Conservation (phyloP, 2,329 filamentous ascomycete species). For the Cryphonectria radicalis region DNA sequence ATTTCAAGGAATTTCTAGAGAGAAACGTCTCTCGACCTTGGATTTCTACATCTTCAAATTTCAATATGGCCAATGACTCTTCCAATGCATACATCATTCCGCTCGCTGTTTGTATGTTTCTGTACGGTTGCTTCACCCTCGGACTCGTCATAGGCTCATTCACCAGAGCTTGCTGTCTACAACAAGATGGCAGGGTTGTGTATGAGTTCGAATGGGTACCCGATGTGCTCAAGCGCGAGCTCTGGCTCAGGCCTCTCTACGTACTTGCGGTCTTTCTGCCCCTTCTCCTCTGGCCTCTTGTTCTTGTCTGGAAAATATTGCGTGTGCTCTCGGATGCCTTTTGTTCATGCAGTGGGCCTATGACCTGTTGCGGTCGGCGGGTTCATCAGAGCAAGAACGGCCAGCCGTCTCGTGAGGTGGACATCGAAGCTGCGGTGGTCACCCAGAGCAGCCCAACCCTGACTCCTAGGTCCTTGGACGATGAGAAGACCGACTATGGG, state of each 20-base stretch:
- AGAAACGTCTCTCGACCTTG: neutral
- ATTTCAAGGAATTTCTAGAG: neutral
- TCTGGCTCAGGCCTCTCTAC: neutral
- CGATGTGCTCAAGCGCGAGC: constrained; percentile 1
- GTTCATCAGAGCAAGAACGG: neutral
- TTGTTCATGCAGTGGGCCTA: neutral
- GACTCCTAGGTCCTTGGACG: neutral
- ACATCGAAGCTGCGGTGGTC: neutral
- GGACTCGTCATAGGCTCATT: neutral
- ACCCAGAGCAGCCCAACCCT: neutral
- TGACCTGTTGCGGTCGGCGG: neutral
- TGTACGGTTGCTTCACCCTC: neutral
- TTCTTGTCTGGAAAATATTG: neutral
- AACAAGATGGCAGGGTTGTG: neutral
- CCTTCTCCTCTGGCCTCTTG: neutral
- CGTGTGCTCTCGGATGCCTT: neutral
- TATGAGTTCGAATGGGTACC: neutral
- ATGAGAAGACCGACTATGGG: neutral
- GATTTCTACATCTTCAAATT: neutral
- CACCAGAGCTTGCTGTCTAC: neutral
- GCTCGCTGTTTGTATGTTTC: neutral
- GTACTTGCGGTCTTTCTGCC: neutral
- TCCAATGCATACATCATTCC: neutral
- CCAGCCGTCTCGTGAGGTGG: neutral
- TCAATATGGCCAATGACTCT: neutral